Evolutionary conservation across 2,329 filamentous ascomycete species (phyloP).

Genomic region (Diaporthe australafricana): DNA sequence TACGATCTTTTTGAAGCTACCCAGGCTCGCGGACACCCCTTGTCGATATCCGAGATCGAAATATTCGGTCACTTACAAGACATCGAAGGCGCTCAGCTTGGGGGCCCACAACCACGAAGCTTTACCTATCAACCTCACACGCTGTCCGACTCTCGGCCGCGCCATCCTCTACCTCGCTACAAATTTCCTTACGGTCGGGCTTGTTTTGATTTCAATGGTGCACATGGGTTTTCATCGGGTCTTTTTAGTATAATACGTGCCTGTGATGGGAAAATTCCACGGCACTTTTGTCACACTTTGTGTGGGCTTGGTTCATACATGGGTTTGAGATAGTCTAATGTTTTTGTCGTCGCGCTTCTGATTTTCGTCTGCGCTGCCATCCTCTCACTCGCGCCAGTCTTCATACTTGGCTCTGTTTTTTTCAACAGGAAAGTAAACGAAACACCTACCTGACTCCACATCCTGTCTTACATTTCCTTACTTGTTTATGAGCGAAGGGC

Average conservation of each 20-base stretch:
- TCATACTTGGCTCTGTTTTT: conserved; percentile 17
- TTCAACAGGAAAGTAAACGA: conserved; percentile 25
- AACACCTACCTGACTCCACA: conserved; percentile 22
- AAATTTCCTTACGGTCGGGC: conserved; percentile 29
- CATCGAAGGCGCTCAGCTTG: not conserved
- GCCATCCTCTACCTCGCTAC: conserved; percentile 16
- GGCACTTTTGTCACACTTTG: conserved; percentile 27
- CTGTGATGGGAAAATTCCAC: conserved; percentile 36
- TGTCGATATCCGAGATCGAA: conserved; percentile 18
- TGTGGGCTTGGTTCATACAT: conserved; percentile 34
- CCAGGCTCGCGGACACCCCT: conserved; percentile 7
- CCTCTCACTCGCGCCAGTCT: conserved; percentile 13
- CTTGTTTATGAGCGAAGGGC: conserved; percentile 28
- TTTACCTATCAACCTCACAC: conserved; percentile 2
- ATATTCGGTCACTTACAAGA: not conserved
- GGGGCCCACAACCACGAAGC: conserved; percentile 1
- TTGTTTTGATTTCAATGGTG: conserved; percentile 34
- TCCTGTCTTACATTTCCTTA: conserved; percentile 13
- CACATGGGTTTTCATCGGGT: conserved; percentile 30
- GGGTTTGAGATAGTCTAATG: conserved; percentile 36
- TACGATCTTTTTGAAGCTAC: conserved; percentile 32
- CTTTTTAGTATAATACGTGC: conserved; percentile 37
- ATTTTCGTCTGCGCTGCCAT: conserved; percentile 21
- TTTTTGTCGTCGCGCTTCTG: conserved; percentile 22
- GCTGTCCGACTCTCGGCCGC: not conserved